These are phyloP conservation scores for Rubia yunnanensis DNA, from an alignment of 257 asterid genomes.

Conservation along the genomic window DNA sequence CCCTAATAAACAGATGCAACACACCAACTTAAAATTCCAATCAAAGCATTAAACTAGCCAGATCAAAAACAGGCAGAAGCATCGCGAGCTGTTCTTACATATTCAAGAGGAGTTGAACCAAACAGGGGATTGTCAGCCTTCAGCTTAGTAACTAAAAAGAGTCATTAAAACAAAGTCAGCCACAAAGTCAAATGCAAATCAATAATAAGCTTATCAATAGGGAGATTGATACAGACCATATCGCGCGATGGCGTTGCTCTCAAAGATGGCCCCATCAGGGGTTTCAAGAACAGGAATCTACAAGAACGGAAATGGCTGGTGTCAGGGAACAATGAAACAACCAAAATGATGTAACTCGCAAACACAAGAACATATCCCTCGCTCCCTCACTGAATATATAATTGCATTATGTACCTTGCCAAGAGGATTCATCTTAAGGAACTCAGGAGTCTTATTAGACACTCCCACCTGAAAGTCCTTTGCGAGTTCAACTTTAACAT, in stretches of 20 bases:
- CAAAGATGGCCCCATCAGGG: conserved; percentile 76
- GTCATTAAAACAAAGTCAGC: background rate
- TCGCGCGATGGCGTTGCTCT: conserved; percentile 95
- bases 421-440: conserved; percentile 76
- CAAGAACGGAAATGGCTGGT: conserved; percentile 2
- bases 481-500: conserved; percentile 44
- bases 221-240: conserved; percentile 39
- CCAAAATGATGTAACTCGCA: background rate
- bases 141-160: conserved; percentile 42
- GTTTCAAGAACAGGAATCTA: conserved; percentile 92
- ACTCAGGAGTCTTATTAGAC: conserved; percentile 68
- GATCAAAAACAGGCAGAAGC: background rate
- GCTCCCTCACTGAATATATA: background rate
- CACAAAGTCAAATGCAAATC: background rate
- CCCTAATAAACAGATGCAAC: conserved; percentile 26
- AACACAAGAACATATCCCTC: background rate
- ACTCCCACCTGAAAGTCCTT: conserved; percentile 70
- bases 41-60: no score
- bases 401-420: conserved; percentile 48
- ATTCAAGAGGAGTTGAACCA: conserved; percentile 69
- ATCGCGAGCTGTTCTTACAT: conserved; percentile 32
- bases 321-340: background rate
- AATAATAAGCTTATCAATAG: background rate
- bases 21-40: background rate
- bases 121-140: conserved; percentile 39